Evolutionary conservation across 1,284 basidiomycete species (phyloP), one percentile per base, ranked within the genome.

Genomic region (Ganoderma resinaceum): DNA sequence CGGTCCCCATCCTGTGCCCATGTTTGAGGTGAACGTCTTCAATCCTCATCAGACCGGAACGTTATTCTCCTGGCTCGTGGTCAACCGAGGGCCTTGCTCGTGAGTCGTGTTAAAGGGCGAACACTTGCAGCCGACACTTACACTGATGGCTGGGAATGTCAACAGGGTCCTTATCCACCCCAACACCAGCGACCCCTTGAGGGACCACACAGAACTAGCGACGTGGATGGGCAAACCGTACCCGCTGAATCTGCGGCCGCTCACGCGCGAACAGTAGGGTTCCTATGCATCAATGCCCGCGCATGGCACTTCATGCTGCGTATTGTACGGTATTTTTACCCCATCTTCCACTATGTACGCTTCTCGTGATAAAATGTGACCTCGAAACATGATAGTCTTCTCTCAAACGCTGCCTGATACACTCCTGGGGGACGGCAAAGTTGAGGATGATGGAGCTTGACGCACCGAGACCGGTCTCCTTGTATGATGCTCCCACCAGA

Each of bases 1-100:
- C 61, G 91, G 88, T 1, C 89, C 88, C 0, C 89, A 91, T 72
- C 88, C 90, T 0, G 84, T 85, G 2, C 85, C 89, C 1, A 91
- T 91, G 89, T 92, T 91, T 74, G 89, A 91, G 76, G 85, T 91
- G 58, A 89, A 91, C 76, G 87, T 86, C 3, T 91, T 91, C 78
- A 86, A 79, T 7, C 89, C 90, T 2, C 86, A 86, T 69, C 87
- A 92, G 73, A 89, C 89, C 0, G 90, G 91, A 1, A 83, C 89
- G 0, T 77, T 92, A 35, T 88, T 91, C 74, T 86, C 87, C 9
- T 92, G 87, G 85, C 82, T 92, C 2, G 85, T 84, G 3, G 87
- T 90, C 14, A 83, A 90, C 74, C 84, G 90, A 1, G 91, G 90
- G 3, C 88, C 89, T 0, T 88, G 87, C 80, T 89, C 89, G 89